Evolutionary conservation across 1,284 basidiomycete genomes (phyloP).

Genomic region (Malassezia nana): DNA sequence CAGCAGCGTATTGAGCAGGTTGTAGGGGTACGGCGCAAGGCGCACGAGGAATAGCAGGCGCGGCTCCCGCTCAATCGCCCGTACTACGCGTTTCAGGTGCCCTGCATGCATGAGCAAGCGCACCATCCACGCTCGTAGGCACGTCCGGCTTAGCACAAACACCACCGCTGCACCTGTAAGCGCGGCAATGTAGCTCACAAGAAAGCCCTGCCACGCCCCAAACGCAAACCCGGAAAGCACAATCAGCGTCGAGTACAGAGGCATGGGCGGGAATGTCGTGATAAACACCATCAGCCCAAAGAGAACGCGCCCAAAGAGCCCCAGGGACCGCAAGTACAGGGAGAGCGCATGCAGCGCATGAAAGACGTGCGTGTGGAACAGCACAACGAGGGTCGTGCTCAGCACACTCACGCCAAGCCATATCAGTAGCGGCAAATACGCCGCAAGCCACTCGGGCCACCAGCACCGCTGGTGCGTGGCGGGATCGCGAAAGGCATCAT

Average conservation of each 20-base stretch:
- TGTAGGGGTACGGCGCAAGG: slow-evolving; percentile 58
- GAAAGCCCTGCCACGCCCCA: slow-evolving; percentile 65
- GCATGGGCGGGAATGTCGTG: slow-evolving; percentile 58
- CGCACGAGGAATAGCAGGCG: slow-evolving; percentile 74
- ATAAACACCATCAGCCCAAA: slow-evolving; percentile 43
- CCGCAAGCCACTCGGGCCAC: slow-evolving; percentile 43
- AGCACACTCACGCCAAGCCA: slow-evolving; percentile 46
- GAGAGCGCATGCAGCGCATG: slow-evolving; percentile 34
- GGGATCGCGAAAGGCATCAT: slow-evolving; percentile 41
- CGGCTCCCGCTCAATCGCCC: slow-evolving; percentile 75
- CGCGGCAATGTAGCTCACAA: slow-evolving; percentile 74
- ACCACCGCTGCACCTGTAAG: slow-evolving; percentile 67
- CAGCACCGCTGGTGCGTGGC: slow-evolving; percentile 32
- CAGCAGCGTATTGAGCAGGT: slow-evolving; percentile 78
- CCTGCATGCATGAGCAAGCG: slow-evolving; percentile 58
- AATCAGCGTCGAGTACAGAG: slow-evolving; percentile 76
- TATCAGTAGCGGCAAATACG: slow-evolving; percentile 47
- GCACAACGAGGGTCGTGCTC: slow-evolving; percentile 41
- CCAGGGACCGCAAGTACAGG: slow-evolving; percentile 28
- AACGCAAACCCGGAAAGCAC: slow-evolving; percentile 76
- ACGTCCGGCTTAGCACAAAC: slow-evolving; percentile 63
- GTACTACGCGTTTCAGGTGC: slow-evolving; percentile 55
- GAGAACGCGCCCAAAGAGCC: slow-evolving; percentile 28
- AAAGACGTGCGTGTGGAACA: slow-evolving; percentile 48
- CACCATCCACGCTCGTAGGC: slow-evolving; percentile 61